phyloP scores from a whole-genome alignment of 768 basidiomycete genomes.

The Leccinellum albellum region DNA sequence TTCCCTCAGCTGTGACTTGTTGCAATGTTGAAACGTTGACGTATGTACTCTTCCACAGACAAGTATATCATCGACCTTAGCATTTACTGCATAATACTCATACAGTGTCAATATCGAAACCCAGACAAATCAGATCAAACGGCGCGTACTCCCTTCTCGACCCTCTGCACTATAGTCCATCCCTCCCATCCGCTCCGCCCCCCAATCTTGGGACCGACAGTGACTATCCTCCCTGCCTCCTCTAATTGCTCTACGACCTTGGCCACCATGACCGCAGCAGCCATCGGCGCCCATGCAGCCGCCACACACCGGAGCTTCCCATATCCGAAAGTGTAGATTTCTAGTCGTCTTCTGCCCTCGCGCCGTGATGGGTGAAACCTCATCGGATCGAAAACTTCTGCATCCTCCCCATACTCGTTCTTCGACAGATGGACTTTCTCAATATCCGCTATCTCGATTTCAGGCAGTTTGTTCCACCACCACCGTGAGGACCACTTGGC shows the following conservation, averaged over 20 bases:
- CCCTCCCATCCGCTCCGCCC: constrained; percentile 49
- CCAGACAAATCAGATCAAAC: no score
- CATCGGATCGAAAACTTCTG: constrained; percentile 45
- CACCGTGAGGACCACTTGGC: background rate
- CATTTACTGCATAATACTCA: background rate
- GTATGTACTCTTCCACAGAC: background rate
- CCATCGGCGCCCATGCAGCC: constrained; percentile 53
- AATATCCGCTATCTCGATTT: constrained; percentile 24
- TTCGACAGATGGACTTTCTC: constrained; percentile 17
- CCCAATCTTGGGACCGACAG: constrained; percentile 26
- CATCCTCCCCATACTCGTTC: constrained; percentile 24
- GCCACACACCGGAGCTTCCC: constrained; percentile 40
- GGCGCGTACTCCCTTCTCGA: constrained; percentile 3
- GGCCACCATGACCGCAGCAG: constrained; percentile 46
- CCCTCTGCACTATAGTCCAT: constrained; percentile 26
- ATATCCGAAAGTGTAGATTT: constrained; percentile 44
- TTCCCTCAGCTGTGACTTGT: no score
- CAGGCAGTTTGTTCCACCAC: constrained; percentile 15
- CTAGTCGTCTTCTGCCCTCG: constrained; percentile 15
- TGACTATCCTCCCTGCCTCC: constrained; percentile 19
- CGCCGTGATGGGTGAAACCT: constrained; percentile 32
- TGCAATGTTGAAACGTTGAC: no score
- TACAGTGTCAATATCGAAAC: background rate
- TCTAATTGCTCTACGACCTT: constrained; percentile 37
- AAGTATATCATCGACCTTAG: background rate